Evolutionary conservation across 2,329 filamentous ascomycete genomes (phyloP).

Genomic region (Zelopaecilomyces penicillatus): DNA sequence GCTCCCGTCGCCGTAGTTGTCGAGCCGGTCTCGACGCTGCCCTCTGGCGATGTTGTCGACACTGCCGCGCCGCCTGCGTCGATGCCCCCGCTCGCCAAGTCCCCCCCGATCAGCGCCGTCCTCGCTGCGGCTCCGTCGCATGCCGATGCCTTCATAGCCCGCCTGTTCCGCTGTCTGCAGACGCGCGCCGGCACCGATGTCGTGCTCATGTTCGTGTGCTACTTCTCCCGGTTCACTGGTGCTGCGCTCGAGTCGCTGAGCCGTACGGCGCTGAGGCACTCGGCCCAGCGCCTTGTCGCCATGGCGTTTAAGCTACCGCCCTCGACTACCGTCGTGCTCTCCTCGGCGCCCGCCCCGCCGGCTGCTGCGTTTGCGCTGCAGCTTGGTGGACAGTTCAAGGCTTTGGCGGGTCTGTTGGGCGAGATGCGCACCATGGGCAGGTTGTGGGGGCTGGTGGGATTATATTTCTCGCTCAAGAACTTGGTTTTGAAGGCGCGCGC

Average conservation of each 20-base stretch:
- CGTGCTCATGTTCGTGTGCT: conserved; percentile 60
- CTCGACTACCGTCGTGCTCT: conserved; percentile 39
- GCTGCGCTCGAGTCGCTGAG: conserved; percentile 43
- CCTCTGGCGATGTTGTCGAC: conserved; percentile 8
- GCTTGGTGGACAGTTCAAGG: conserved; percentile 46
- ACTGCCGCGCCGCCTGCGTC: conserved; percentile 7
- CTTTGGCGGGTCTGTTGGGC: conserved; percentile 55
- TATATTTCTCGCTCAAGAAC: conserved; percentile 59
- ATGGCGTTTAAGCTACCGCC: conserved; percentile 43
- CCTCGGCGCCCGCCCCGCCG: conserved; percentile 27
- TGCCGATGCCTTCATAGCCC: conserved; percentile 45
- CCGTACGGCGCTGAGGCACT: conserved; percentile 47
- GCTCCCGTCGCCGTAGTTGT: conserved; percentile 3
- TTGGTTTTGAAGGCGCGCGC: conserved; percentile 29
- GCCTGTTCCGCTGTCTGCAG: conserved; percentile 55
- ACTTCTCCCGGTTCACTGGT: conserved; percentile 51
- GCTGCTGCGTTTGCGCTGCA: conserved; percentile 37
- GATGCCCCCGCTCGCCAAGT: conserved; percentile 6
- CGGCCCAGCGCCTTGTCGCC: conserved; percentile 43
- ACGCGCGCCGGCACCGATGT: conserved; percentile 63
- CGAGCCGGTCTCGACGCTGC: conserved; percentile 9
- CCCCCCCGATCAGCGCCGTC: conserved; percentile 8
- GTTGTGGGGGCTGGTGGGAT: conserved; percentile 67
- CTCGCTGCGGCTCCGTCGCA: conserved; percentile 14
- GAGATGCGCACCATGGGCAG: conserved; percentile 67